Conservation (phyloP, 169 alveolate species). For the Toxoplasma gondii region DNA sequence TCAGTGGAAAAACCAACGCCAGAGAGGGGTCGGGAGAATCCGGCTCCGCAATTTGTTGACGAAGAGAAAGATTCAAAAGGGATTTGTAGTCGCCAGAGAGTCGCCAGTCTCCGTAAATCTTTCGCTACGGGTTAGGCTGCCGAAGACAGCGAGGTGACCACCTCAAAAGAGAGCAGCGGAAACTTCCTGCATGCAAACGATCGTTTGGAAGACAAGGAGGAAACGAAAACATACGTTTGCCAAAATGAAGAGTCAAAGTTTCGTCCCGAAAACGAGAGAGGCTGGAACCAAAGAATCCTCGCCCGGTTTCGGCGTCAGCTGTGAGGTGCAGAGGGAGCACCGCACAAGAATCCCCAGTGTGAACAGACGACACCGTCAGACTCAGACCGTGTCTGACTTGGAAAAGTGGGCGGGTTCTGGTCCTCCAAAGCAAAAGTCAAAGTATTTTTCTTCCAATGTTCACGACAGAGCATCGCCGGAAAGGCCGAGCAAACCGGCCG, state of each 20-base stretch:
- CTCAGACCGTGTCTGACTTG: no score
- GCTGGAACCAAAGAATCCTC: not conserved
- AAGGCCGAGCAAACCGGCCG: not conserved
- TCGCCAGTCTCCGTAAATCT: not conserved
- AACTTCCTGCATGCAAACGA: not conserved
- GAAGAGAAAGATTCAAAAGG: not conserved
- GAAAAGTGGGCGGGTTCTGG: no score
- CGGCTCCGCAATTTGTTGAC: not conserved
- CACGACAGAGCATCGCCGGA: not conserved
- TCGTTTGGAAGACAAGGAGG: not conserved
- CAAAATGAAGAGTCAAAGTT: not conserved
- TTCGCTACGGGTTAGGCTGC: not conserved
- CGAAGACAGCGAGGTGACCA: not conserved
- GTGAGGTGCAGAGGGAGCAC: not conserved
- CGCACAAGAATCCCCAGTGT: not conserved
- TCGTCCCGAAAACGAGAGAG: not conserved
- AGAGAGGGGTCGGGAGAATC: no score
- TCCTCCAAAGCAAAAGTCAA: not conserved
- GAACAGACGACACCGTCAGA: no score
- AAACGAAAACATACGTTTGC: not conserved
- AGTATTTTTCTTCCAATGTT: not conserved
- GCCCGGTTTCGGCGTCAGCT: not conserved
- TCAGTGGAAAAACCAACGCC: not conserved
- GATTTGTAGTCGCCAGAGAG: not conserved
- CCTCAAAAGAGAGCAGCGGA: not conserved